A percentile compares a stretch with the other conserved stretches of the same genome.
phyloP scores from a whole-genome alignment of 192 early-diverging fungal species.

The Coemansia sp. region DNA sequence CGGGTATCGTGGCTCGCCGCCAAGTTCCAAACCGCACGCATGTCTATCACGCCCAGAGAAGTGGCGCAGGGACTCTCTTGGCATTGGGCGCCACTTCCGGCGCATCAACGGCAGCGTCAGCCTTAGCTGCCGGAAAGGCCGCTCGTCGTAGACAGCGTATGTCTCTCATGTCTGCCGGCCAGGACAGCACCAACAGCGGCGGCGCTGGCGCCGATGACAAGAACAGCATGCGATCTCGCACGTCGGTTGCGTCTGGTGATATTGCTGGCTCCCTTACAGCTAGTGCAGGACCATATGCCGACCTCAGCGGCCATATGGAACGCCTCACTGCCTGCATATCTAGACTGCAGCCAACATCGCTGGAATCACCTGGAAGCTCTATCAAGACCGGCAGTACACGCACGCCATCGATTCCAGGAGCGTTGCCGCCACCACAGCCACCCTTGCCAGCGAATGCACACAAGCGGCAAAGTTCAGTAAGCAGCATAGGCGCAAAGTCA shows the following conservation, averaged over 20 bases:
- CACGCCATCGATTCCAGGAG: background rate
- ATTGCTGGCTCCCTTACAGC: constrained; percentile 14
- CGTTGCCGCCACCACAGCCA: background rate
- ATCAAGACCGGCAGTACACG: background rate
- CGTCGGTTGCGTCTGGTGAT: constrained; percentile 39
- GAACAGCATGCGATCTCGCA: constrained; percentile 42
- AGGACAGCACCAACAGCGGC: constrained; percentile 14
- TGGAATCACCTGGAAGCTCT: constrained; percentile 6
- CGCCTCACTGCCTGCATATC: constrained; percentile 52
- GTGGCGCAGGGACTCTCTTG: constrained; percentile 14
- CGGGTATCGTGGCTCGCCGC: constrained; percentile 42
- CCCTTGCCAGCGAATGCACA: constrained; percentile 14
- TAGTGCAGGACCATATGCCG: constrained; percentile 37
- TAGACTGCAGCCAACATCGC: constrained; percentile 31
- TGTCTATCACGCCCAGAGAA: constrained; percentile 16
- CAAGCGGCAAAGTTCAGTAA: constrained; percentile 37
- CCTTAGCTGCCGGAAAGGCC: constrained; percentile 38
- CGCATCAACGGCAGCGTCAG: constrained; percentile 35
- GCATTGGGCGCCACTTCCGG: constrained; percentile 24
- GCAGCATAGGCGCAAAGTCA: constrained; percentile 25
- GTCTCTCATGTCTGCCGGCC: constrained; percentile 38
- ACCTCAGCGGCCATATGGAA: constrained; percentile 52
- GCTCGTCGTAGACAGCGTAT: constrained; percentile 46
- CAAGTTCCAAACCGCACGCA: constrained; percentile 48
- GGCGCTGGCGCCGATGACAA: constrained; percentile 41